A percentile compares a stretch with the other conserved stretches of the same genome.
These are phyloP conservation scores for Talaromyces sp. DNA, from an alignment of 2,329 filamentous ascomycete species.

Conservation along the genomic window DNA sequence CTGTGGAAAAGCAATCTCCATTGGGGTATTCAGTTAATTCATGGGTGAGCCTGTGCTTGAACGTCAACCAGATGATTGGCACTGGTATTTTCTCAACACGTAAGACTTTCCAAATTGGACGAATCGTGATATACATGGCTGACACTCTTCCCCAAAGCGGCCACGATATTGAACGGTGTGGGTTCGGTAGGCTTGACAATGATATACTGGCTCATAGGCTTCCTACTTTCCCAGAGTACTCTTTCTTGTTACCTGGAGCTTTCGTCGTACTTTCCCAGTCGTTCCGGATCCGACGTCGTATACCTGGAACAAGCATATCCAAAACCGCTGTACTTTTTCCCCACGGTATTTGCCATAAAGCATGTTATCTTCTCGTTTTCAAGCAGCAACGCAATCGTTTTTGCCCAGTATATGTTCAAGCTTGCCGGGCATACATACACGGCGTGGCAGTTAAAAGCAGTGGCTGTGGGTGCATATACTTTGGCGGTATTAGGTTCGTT, in stretches of 20 bases:
- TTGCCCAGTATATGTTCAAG: constrained; percentile 14
- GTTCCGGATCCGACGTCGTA: constrained; percentile 63
- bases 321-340: constrained; percentile 61
- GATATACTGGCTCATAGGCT: constrained; percentile 64
- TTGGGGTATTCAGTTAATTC: constrained; percentile 58
- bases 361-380: constrained; percentile 63
- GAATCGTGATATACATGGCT: background rate
- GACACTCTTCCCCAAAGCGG: constrained; percentile 41
- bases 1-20: constrained; percentile 57
- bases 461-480: constrained; percentile 31
- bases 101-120: constrained; percentile 33
- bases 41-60: constrained; percentile 57
- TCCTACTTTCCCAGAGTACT: constrained; percentile 54
- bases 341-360: constrained; percentile 62
- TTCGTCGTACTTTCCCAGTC: constrained; percentile 63
- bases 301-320: constrained; percentile 68
- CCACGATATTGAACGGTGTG: constrained; percentile 55
- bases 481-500: constrained; percentile 29
- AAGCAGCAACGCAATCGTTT: constrained; percentile 59
- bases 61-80: constrained; percentile 61
- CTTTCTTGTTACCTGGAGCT: constrained; percentile 62
- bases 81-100: constrained; percentile 64
- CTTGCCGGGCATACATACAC: constrained; percentile 30
- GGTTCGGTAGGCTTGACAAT: constrained; percentile 62
- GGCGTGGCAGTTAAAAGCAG: constrained; percentile 14